phyloP scores from a whole-genome alignment of 441 rosid genomes.

The Heliophila coronopifolia region DNA sequence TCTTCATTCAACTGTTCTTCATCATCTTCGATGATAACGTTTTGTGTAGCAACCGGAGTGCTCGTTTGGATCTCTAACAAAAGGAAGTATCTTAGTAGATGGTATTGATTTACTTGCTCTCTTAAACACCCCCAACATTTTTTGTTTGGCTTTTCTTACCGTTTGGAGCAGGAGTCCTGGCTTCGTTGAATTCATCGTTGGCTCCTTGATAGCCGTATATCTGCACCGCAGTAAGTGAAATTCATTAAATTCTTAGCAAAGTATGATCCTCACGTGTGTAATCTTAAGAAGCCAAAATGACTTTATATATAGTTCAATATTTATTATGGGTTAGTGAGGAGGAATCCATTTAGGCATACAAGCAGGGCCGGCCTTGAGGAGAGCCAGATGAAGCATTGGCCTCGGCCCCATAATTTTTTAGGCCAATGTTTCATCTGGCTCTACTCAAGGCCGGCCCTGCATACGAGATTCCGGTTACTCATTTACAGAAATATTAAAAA shows the following conservation, averaged over 20 bases:
- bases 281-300: too few species aligned
- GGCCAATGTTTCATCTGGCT: too few species aligned
- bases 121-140: neutral
- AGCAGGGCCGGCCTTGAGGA: too few species aligned
- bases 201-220: slow-evolving; percentile 92
- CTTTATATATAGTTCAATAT: too few species aligned
- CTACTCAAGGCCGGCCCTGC: too few species aligned
- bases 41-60: slow-evolving; percentile 53
- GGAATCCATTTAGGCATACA: neutral
- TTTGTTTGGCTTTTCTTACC: slow-evolving; percentile 40
- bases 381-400: too few species aligned
- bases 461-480: neutral
- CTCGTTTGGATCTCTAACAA: slow-evolving; percentile 66
- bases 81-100: slow-evolving; percentile 8
- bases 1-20: slow-evolving; percentile 91
- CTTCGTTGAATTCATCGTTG: slow-evolving; percentile 77
- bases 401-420: too few species aligned
- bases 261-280: too few species aligned
- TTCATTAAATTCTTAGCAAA: slow-evolving; percentile 3
- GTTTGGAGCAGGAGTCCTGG: slow-evolving; percentile 81
- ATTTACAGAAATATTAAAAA: neutral
- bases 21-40: slow-evolving; percentile 53
- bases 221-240: slow-evolving; percentile 32
- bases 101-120: neutral
- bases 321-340: too few species aligned